phyloP scores from a whole-genome alignment of 2,329 filamentous ascomycete species.

The Sarocladium kiliense region DNA sequence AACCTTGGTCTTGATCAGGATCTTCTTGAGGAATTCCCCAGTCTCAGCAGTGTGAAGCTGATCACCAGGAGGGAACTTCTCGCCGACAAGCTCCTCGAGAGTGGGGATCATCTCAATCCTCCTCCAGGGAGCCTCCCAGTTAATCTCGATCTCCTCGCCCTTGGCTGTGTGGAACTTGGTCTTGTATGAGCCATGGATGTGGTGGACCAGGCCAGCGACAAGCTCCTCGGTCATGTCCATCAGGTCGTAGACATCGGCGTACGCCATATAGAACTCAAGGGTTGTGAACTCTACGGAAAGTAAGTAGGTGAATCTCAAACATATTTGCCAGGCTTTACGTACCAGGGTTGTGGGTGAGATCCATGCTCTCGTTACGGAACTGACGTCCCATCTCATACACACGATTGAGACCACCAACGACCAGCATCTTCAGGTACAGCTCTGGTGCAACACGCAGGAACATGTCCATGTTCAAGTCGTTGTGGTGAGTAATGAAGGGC shows the following conservation, averaged over 20 bases:
- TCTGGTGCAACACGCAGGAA: constrained; percentile 95
- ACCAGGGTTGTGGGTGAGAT: constrained; percentile 74
- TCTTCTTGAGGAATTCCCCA: constrained; percentile 75
- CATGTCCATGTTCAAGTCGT: constrained; percentile 90
- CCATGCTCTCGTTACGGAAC: constrained; percentile 82
- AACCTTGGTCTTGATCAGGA: constrained; percentile 86
- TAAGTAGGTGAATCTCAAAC: constrained; percentile 7
- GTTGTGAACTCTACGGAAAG: constrained; percentile 77
- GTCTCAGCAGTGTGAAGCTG: constrained; percentile 87
- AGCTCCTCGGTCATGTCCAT: constrained; percentile 82
- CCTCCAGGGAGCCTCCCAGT: constrained; percentile 95
- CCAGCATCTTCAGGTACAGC: constrained; percentile 91
- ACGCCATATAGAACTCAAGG: constrained; percentile 95
- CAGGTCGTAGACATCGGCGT: constrained; percentile 84
- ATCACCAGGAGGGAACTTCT: constrained; percentile 88
- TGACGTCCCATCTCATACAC: constrained; percentile 95
- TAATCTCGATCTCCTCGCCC: constrained; percentile 83
- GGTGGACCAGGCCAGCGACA: constrained; percentile 82
- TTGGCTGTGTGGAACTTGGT: constrained; percentile 83
- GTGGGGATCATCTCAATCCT: constrained; percentile 85
- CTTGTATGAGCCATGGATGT: constrained; percentile 77
- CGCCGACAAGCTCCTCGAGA: constrained; percentile 81
- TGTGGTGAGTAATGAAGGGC: constrained; percentile 94
- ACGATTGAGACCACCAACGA: constrained; percentile 88
- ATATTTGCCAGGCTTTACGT: constrained; percentile 6